Evolutionary conservation across 1,139 yeast genomes (phyloP).

Genomic region (Hanseniaspora sp.): DNA sequence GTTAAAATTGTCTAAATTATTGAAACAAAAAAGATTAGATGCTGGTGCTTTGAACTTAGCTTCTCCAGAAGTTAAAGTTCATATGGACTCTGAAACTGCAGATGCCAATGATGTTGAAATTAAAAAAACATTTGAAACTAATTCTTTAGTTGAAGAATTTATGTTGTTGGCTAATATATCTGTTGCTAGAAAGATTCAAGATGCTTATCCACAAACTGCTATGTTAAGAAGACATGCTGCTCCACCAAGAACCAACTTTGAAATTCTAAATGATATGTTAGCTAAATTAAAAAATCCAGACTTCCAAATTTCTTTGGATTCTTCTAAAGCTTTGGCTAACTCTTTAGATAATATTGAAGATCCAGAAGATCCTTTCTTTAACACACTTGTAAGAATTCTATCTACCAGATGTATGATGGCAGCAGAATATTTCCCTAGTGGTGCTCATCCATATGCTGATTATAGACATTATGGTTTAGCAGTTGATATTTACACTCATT

Average conservation of each 20-base stretch:
- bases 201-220: conserved; percentile 93
- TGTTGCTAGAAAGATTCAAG: conserved; percentile 85
- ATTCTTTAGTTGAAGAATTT: conserved; percentile 93
- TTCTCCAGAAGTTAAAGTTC: conserved; percentile 95
- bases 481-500: conserved; percentile 93
- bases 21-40: conserved; percentile 75
- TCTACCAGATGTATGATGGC: conserved; percentile 99
- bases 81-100: conserved; percentile 92
- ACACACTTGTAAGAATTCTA: conserved; percentile 88
- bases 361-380: conserved; percentile 75
- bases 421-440: conserved; percentile 93
- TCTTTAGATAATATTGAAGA: conserved; percentile 83
- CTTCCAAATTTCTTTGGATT: conserved; percentile 52
- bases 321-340: conserved; percentile 86
- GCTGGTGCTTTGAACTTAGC: conserved; percentile 96
- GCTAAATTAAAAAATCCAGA: conserved; percentile 72
- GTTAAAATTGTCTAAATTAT: conserved; percentile 61
- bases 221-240: conserved; percentile 95
- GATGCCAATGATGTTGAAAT: conserved; percentile 95
- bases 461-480: conserved; percentile 96
- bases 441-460: conserved; percentile 86
- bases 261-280: conserved; percentile 75
- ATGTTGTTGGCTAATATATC: conserved; percentile 96
- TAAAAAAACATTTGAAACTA: conserved; percentile 76
- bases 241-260: conserved; percentile 92